Percentiles rank a stretch among this genome's conserved stretches.
Evolutionary conservation across 2,329 filamentous ascomycete genomes (phyloP).

Genomic region (Fusarium fujikuroi): DNA sequence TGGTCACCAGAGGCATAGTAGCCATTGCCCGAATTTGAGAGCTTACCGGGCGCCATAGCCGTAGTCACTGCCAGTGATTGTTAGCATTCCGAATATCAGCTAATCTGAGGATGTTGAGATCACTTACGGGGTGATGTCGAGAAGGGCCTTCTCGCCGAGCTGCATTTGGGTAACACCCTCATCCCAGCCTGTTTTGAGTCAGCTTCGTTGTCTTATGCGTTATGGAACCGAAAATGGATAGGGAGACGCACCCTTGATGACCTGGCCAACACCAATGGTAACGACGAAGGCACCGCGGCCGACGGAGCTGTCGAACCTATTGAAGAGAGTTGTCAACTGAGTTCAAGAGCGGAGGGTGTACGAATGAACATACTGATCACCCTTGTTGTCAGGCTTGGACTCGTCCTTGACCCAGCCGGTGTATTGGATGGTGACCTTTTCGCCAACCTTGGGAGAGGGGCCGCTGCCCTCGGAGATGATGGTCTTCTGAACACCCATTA

Average conservation of each 20-base stretch:
- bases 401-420: conserved; percentile 85
- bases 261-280: conserved; percentile 81
- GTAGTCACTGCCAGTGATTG: conserved; percentile 61
- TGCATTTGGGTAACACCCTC: conserved; percentile 88
- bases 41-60: conserved; percentile 72
- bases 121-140: conserved; percentile 74
- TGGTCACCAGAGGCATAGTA: background rate
- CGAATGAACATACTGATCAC: conserved; percentile 70
- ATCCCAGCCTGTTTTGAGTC: conserved; percentile 73
- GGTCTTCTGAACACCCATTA: conserved; percentile 80
- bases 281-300: conserved; percentile 81
- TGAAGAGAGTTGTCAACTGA: conserved; percentile 18
- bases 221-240: background rate
- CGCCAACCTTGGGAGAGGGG: conserved; percentile 69
- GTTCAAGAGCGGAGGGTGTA: background rate
- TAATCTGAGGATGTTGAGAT: background rate
- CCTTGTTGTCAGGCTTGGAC: conserved; percentile 70
- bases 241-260: conserved; percentile 79
- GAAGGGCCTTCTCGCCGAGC: conserved; percentile 86
- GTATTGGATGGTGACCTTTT: conserved; percentile 89
- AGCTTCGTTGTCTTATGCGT: conserved; percentile 1
- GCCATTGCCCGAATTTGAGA: background rate
- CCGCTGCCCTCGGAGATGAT: conserved; percentile 70
- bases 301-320: conserved; percentile 89
- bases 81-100: conserved; percentile 24